Base-by-base conservation (phyloP, 1,284 basidiomycete genomes). In the Ustilago shanxiensis region DNA sequence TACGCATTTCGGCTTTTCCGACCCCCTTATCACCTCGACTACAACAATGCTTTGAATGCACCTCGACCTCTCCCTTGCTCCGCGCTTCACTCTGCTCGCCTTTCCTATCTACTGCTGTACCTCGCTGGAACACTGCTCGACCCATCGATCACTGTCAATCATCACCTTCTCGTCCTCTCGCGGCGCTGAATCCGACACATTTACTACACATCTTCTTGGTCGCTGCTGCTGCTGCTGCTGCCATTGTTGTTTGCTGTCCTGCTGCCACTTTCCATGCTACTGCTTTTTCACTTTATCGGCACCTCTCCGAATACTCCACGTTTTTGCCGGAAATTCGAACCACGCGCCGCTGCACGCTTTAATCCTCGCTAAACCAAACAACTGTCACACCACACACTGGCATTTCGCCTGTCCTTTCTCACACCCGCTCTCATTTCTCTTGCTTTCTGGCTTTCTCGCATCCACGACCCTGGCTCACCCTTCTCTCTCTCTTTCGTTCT, bases 301-400 rank as follows among this genome's bases (percentile, higher is more conserved):
- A 62, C 52, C 31, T 47, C 60, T 54, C 51, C 44, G 33, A 54
- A 41, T 35, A 39, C 41, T 49, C 44, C 52, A 61, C 51, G 60
- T 61, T 54, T 55, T 24, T 20, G 11, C 60, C 44, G n/a, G 52
- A 62, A 62, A 35, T 54, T 62, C 51, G 29, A 35, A 52, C 58
- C 50, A 54, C 60, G 51, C 60, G 53, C 33, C 33, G 45, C 59
- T 52, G 59, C 49, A 52, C 35, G n/a, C 24, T 51, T 51, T 51
- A 14, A 29, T 50, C 22, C 57, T 60, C 57, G 47, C 57, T 49
- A 33, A 59, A 29, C 28, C 28, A 59, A 29, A 14, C 28, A 13
- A 49, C 47, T 49, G 31, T 33, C 31, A 5, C 31, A 33, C 31
- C 31, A 33, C 20, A 8, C n/a, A 7, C 47, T 28, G 47, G 11